These are phyloP conservation scores for Wickerhamiella lipophila DNA, from an alignment of 805 yeast genomes.

Conservation along the genomic window DNA sequence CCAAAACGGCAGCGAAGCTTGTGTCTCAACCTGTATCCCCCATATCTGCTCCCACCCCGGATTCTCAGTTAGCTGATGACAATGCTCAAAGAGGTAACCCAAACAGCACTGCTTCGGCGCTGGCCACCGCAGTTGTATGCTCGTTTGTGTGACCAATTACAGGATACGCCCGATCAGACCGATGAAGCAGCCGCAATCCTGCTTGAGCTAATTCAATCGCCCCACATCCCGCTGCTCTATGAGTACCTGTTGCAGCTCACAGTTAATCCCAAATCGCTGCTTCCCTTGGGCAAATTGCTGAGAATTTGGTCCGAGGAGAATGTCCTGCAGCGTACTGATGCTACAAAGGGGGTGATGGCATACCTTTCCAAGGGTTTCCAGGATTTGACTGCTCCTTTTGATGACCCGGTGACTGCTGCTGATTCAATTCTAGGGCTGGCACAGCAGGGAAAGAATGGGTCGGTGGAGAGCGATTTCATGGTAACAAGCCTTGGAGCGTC, in stretches of 20 bases:
- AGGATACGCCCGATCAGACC: slow-evolving; percentile 18
- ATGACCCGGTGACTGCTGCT: neutral
- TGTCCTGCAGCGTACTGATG: slow-evolving; percentile 1
- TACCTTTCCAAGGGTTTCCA: slow-evolving; percentile 18
- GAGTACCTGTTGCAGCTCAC: slow-evolving; percentile 24
- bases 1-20: too few species aligned
- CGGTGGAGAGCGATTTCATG: slow-evolving; percentile 15
- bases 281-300: slow-evolving; percentile 20
- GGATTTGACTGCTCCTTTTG: neutral
- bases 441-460: slow-evolving; percentile 16
- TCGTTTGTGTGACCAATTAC: slow-evolving; percentile 24
- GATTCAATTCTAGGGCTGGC: slow-evolving; percentile 4
- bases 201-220: slow-evolving; percentile 8
- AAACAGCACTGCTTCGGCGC: slow-evolving; percentile 20
- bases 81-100: slow-evolving; percentile 16
- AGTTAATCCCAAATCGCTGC: slow-evolving; percentile 18
- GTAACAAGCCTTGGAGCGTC: neutral
- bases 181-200: neutral
- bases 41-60: too few species aligned
- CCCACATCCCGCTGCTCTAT: slow-evolving; percentile 21
- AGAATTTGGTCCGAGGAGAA: slow-evolving; percentile 5
- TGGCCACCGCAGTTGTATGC: slow-evolving; percentile 22
- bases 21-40: too few species aligned
- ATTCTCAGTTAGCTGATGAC: neutral
- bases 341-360: slow-evolving; percentile 8